phyloP scores from a whole-genome alignment of 768 basidiomycete species.

The Rhodotorula paludigena region DNA sequence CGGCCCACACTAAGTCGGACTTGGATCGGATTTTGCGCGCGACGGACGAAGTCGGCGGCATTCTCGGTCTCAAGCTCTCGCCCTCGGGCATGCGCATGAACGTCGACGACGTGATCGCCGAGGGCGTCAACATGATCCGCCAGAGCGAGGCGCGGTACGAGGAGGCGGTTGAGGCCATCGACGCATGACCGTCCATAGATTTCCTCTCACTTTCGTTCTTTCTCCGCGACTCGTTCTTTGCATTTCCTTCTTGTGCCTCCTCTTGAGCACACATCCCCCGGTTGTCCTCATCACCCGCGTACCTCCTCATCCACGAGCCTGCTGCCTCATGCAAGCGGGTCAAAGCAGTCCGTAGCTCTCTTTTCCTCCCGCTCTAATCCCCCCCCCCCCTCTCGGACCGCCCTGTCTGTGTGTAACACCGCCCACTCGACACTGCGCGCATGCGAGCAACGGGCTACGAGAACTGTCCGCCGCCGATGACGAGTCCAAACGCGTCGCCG shows the following conservation, averaged over 20 bases:
- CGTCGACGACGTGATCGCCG: slow-evolving; percentile 33
- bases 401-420: neutral
- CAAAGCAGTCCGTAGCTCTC: no score
- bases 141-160: slow-evolving; percentile 9
- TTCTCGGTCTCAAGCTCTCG: slow-evolving; percentile 84
- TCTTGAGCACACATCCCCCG: no score
- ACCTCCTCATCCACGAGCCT: neutral
- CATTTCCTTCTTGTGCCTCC: neutral
- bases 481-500: slow-evolving; percentile 46
- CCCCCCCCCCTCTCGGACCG: neutral
- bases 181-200: neutral
- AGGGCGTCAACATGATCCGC: slow-evolving; percentile 30
- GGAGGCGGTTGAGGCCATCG: neutral
- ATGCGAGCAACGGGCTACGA: neutral
- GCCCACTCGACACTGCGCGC: neutral
- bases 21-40: slow-evolving; percentile 78
- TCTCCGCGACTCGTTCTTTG: neutral
- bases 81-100: slow-evolving; percentile 50
- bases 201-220: neutral
- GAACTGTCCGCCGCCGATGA: slow-evolving; percentile 41
- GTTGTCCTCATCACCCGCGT: neutral
- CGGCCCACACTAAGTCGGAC: slow-evolving; percentile 95
- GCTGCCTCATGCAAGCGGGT: no score
- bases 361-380: neutral
- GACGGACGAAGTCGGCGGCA: slow-evolving; percentile 84